Base-by-base conservation (phyloP, 192 early-diverging fungal genomes). In the Coemansia sp. region DNA sequence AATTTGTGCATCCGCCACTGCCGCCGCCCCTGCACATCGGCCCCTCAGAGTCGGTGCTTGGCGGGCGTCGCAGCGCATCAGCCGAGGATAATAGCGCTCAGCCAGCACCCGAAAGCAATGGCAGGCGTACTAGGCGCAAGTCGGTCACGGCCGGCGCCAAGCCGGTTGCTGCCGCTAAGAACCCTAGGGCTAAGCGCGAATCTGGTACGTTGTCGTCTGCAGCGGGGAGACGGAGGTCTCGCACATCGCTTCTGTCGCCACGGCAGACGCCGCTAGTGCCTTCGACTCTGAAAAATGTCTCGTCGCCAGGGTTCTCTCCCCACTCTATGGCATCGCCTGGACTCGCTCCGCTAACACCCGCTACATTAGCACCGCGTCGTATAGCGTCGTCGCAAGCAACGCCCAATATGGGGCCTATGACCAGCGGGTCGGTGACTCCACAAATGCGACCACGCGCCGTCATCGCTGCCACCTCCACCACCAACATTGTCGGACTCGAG, bases 1-100 rank as follows among this genome's bases (percentile, higher is more conserved):
- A 81, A 61, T 68, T 81, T 32, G 62, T 73, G 32, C 78, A 74
- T 22, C 78, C 73, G 59, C 78, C 78, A 3, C 38, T 39, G 34
- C 78, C 78, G 34, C 78, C 78, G 34, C 78, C 70, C 30, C 56
- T 81, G 64, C 70, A 65, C 5, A 81, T 81, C 29, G 73, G 73
- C 27, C 65, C 68, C 38, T 40, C 75, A 13, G 45, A 43, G 22
- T 40, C 22, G 16, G 45, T 6, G 24, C 4, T 12, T 20, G 65
- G 8, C 15, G 24, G 50, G 49, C 64, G 62, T 49, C 67, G 11
- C 41, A 22, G 40, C 16, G 15, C 49, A 20, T 32, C 59, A 7
- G 39, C 22, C 3, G 30, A 32, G n/a, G 22, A 29, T 24, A 24
- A 8, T 4, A 1, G 1, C 9, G 49, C 6, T 1, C 52, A 1